Conservation (phyloP, 305 asterid genomes). For the Euphrasia arctica region DNA sequence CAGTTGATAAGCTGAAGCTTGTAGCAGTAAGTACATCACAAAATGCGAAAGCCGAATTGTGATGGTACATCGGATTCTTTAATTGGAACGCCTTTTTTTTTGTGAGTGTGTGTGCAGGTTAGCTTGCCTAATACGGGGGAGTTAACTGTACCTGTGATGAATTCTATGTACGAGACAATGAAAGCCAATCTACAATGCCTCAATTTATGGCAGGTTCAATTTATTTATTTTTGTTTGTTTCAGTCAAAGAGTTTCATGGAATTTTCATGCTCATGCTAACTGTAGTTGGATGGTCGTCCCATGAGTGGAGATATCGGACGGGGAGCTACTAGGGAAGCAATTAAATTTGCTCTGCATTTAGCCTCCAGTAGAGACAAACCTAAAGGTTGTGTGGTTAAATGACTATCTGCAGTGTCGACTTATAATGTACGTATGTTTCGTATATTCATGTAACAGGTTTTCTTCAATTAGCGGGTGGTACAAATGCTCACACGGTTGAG, state of each 20-base stretch:
- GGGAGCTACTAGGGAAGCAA: conserved; percentile 79
- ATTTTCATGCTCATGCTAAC: conserved; percentile 15
- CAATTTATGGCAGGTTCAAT: conserved; percentile 84
- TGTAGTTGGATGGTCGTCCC: conserved; percentile 93
- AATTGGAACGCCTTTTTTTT: neutral
- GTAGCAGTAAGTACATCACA: conserved; percentile 60
- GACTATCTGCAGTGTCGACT: neutral
- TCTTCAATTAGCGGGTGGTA: conserved; percentile 93
- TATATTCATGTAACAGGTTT: conserved; percentile 43
- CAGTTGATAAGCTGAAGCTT: conserved; percentile 59
- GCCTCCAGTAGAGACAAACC: conserved; percentile 57
- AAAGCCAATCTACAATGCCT: conserved; percentile 46
- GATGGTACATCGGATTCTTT: neutral
- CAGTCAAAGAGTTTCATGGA: conserved; percentile 1
- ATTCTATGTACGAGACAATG: conserved; percentile 64
- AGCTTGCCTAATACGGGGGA: conserved; percentile 77
- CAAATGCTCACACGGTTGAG: conserved; percentile 73
- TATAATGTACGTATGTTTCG: neutral
- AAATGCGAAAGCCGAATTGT: neutral
- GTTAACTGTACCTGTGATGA: conserved; percentile 57
- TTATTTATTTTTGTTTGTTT: neutral
- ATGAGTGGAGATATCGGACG: conserved; percentile 98
- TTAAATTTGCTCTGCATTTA: conserved; percentile 60
- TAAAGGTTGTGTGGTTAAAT: conserved; percentile 38
- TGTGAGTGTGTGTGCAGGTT: conserved; percentile 43